Evolutionary conservation across 768 basidiomycete species (phyloP).

Genomic region (Leccinum ochraceum): DNA sequence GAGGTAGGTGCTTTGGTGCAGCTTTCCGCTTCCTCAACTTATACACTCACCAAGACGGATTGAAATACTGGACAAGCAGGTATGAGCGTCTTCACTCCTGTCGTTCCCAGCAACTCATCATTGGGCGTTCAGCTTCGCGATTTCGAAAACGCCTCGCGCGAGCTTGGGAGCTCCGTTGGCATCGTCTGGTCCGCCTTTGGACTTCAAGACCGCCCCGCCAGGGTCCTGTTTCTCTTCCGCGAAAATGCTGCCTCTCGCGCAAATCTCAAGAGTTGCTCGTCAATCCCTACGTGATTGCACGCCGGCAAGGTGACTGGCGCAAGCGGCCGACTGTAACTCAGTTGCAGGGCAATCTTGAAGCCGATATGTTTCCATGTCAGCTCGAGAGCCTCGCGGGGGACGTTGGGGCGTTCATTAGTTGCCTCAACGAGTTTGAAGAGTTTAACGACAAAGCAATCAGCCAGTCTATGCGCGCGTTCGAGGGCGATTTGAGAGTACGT

Average conservation of each 20-base stretch:
- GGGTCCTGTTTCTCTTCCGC: slow-evolving; percentile 50
- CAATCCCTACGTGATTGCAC: slow-evolving; percentile 34
- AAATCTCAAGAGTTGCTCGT: slow-evolving; percentile 37
- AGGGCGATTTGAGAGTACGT: slow-evolving; percentile 47
- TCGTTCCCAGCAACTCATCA: background rate
- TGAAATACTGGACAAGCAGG: slow-evolving; percentile 50
- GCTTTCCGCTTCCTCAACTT: background rate
- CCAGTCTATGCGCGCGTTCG: slow-evolving; percentile 46
- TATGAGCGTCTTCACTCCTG: slow-evolving; percentile 14
- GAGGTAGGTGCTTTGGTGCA: slow-evolving; percentile 31
- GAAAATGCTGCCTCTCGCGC: slow-evolving; percentile 54
- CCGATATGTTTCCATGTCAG: slow-evolving; percentile 47
- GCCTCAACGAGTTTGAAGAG: slow-evolving; percentile 55
- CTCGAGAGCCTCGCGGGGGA: slow-evolving; percentile 46
- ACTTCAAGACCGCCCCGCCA: slow-evolving; percentile 49
- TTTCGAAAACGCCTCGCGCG: slow-evolving; percentile 54
- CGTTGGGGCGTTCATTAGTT: slow-evolving; percentile 47
- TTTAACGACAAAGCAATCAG: slow-evolving; percentile 53
- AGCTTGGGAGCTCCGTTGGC: slow-evolving; percentile 55
- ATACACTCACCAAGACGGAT: slow-evolving; percentile 36
- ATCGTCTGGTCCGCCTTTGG: slow-evolving; percentile 52
- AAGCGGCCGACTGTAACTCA: slow-evolving; percentile 38
- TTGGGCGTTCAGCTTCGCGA: slow-evolving; percentile 43
- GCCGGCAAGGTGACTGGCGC: slow-evolving; percentile 30
- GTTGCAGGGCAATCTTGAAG: slow-evolving; percentile 41